Evolutionary conservation across 2,329 filamentous ascomycete genomes (phyloP), one percentile per base, ranked within the genome.

Genomic region (Ophiostoma novo-ulmi): DNA sequence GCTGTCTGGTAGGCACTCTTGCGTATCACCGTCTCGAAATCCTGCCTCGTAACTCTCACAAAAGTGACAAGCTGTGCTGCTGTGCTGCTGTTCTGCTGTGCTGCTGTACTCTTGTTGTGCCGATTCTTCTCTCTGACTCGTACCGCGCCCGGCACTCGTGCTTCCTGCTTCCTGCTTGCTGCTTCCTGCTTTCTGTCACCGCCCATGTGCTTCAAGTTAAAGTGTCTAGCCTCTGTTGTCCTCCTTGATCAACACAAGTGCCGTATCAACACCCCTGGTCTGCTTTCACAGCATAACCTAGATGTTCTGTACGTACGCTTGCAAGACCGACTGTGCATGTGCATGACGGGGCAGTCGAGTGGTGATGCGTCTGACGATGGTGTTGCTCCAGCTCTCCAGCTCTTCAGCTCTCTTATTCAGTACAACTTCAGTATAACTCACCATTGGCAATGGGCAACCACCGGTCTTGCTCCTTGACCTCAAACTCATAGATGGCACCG

Each of bases 371-470:
- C 44, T 5, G 10, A 41, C 13, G 44, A 5, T 48, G 17, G 48
- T 55, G 1, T 55, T 22, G 8, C 20, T 22, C 48, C 7, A 22
- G 5, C 13, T 22, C 17, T 20, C 44, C 17, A 11, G 1, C n/a
- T 55, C 52, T 55, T 5, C 13, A 14, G 39, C 39, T 41, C 39
- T 41, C 39, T 41, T 11, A 14, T 41, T 11, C 39, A 41, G 31
- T 31, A 31, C 3, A 31, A 20, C 14, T 17, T 48, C 17, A 48
- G 14, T 48, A 48, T 7, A 48, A 95, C 95, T 88, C 88, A 99
- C 95, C 95, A 93, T 99, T 99, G 84, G 95, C 95, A 88, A 99
- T 99, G 80, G 95, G 95, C 81, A 99, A 88, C 95, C 95, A 99
- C 86, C 95, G 87, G 83, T 99, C 95, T 83, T 99, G 95, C 83